Evolutionary conservation across 129 eudicot genomes (phyloP).

Genomic region (Chrysanthemum makinoi): DNA sequence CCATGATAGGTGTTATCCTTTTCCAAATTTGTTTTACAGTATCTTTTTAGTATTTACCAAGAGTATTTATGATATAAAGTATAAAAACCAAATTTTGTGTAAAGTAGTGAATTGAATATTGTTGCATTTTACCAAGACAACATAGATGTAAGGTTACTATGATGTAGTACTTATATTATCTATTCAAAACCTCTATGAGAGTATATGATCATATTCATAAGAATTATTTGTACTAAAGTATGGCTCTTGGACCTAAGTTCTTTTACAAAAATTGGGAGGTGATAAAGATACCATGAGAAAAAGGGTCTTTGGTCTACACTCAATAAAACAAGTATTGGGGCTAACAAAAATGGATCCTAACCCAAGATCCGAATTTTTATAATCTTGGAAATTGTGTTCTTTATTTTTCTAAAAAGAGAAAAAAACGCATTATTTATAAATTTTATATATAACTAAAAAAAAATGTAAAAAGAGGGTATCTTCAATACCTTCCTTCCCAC

Average conservation of each 20-base stretch:
- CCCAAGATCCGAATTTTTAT: conserved; percentile 50
- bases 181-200: too few relatives aligned
- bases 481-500: conserved; percentile 76
- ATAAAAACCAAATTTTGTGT: too few relatives aligned
- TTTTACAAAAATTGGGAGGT: conserved; percentile 36
- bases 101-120: too few relatives aligned
- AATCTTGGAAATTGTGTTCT: conserved; percentile 33
- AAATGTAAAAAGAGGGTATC: conserved; percentile 43
- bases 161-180: too few relatives aligned
- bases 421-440: not conserved
- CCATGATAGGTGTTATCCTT: too few relatives aligned
- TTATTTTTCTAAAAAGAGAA: not conserved
- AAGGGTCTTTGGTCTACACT: conserved; percentile 43
- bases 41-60: too few relatives aligned
- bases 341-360: conserved; percentile 41
- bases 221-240: not conserved
- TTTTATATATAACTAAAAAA: not conserved
- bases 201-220: too few relatives aligned
- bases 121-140: too few relatives aligned
- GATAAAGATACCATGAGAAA: conserved; percentile 38
- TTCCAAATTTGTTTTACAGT: too few relatives aligned
- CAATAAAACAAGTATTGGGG: conserved; percentile 33
- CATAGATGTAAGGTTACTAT: too few relatives aligned
- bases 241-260: conserved; percentile 36
- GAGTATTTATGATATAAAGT: too few relatives aligned